Evolutionary conservation across 306 rosid species (phyloP).

Genomic region (Fragaria vesca): DNA sequence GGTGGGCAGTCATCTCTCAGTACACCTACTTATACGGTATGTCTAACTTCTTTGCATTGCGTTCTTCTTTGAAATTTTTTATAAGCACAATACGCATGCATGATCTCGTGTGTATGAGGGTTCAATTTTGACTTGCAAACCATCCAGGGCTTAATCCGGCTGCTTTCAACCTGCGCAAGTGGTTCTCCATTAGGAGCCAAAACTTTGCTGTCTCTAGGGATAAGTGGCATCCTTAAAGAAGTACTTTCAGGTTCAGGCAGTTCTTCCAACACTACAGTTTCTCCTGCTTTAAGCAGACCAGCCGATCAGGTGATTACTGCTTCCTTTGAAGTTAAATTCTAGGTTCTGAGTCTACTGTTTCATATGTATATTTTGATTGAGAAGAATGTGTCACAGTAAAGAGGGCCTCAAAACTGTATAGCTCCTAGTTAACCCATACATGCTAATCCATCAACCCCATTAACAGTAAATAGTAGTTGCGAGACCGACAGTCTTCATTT

Average conservation of each 20-base stretch:
- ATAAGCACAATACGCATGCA: not conserved
- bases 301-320: slow-evolving; percentile 68
- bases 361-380: not conserved
- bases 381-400: not conserved
- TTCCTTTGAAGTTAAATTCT: not conserved
- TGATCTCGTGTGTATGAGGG: not conserved
- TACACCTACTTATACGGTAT: slow-evolving; percentile 88
- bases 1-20: slow-evolving; percentile 98
- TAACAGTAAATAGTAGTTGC: not conserved
- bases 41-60: slow-evolving; percentile 19
- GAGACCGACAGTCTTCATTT: not conserved
- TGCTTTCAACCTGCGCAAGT: slow-evolving; percentile 94
- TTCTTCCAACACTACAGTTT: slow-evolving; percentile 70
- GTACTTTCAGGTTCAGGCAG: slow-evolving; percentile 82
- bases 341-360: not conserved
- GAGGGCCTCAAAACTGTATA: not conserved
- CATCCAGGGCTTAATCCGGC: slow-evolving; percentile 93
- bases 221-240: slow-evolving; percentile 93
- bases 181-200: slow-evolving; percentile 97
- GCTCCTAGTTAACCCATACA: not conserved
- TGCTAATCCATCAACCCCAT: not conserved
- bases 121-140: slow-evolving; percentile 27
- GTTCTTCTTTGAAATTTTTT: not conserved
- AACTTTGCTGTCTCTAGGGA: slow-evolving; percentile 85
- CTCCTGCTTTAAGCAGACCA: slow-evolving; percentile 91